Conservation (phyloP, 768 basidiomycete genomes). For the Pisolithus orientalis region DNA sequence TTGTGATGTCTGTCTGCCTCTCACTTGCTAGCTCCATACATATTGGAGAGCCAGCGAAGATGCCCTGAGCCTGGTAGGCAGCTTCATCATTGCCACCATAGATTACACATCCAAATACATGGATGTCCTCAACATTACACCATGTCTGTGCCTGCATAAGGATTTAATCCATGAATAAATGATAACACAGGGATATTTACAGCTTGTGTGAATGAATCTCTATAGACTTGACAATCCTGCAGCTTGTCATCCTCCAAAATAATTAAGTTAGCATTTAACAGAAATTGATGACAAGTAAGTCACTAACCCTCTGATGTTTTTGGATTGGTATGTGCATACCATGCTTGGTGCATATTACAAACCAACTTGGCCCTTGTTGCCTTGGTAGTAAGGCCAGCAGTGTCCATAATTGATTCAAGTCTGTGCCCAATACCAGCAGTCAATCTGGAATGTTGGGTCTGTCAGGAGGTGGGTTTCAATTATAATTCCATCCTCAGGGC, state of each 20-base stretch:
- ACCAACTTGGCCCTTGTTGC: not conserved
- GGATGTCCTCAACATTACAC: not conserved
- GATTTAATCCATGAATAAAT: not conserved
- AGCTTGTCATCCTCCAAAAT: not conserved
- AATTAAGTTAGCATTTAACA: not conserved
- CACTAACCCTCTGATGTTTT: not conserved
- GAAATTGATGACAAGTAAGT: not conserved
- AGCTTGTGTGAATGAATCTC: too few relatives aligned
- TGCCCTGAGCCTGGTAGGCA: not conserved
- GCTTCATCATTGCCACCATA: not conserved
- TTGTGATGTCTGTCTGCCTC: not conserved
- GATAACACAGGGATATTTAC: not conserved
- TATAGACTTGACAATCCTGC: too few relatives aligned
- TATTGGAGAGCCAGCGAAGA: not conserved
- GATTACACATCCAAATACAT: not conserved
- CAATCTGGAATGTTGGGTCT: too few relatives aligned
- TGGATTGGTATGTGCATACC: not conserved
- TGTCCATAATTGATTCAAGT: not conserved
- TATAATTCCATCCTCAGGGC: too few relatives aligned
- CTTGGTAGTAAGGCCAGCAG: not conserved
- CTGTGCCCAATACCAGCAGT: too few relatives aligned
- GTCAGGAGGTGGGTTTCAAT: too few relatives aligned
- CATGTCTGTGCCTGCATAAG: not conserved
- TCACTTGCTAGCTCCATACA: not conserved
- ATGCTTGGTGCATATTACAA: constrained; percentile 4